Evolutionary conservation across 257 asterid genomes (phyloP).

Genomic region (Salvia rosmarinus): DNA sequence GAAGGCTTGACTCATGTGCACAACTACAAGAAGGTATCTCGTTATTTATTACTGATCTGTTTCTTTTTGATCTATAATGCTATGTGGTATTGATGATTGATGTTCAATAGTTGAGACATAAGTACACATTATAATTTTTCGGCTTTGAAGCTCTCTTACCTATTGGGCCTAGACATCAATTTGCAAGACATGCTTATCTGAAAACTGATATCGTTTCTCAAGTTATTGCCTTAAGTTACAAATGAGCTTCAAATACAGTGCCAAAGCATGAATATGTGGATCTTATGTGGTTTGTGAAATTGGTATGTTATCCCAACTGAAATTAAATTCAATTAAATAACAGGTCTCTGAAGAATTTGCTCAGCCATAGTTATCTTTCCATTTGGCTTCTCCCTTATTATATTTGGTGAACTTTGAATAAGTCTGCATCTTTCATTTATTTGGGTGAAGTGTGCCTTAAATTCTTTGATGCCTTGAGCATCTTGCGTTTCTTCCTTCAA

Average conservation of each 20-base stretch:
- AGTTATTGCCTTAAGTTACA: neutral
- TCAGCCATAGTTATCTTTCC: neutral
- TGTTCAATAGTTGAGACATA: neutral
- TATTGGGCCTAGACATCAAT: neutral
- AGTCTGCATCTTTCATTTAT: neutral
- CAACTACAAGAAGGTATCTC: constrained; percentile 61
- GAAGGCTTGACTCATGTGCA: constrained; percentile 60
- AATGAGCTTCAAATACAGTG: neutral
- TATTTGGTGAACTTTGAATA: neutral
- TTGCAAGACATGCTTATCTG: neutral
- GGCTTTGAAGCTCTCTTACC: neutral
- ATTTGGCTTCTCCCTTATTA: neutral
- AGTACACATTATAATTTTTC: neutral
- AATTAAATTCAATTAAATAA: neutral
- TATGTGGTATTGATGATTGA: neutral
- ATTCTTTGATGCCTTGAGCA: neutral
- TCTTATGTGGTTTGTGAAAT: neutral
- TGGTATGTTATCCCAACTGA: neutral
- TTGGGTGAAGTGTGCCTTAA: neutral
- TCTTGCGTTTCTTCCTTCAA: neutral
- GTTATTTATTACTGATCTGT: neutral
- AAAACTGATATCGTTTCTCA: neutral
- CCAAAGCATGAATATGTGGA: neutral
- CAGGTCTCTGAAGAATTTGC: neutral
- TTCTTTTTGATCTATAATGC: neutral